A percentile compares a stretch with the other conserved stretches of the same genome.
Evolutionary conservation across 1,139 yeast genomes (phyloP).

Genomic region (Candida glucosophila): DNA sequence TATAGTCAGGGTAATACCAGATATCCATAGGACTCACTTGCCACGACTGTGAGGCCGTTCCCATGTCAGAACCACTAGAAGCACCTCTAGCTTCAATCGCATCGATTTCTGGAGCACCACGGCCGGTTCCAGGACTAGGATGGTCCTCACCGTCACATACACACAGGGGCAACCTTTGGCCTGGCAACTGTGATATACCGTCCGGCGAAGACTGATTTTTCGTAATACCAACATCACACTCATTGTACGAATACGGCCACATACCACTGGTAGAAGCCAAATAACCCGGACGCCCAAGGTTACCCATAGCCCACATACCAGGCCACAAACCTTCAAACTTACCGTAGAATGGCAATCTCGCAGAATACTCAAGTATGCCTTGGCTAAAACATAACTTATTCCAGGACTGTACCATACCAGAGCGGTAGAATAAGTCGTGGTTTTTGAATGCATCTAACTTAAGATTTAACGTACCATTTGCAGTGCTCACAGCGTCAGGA

Average conservation of each 20-base stretch:
- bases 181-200: conserved; percentile 72
- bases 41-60: conserved; percentile 72
- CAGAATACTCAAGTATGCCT: conserved; percentile 63
- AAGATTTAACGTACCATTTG: conserved; percentile 55
- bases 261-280: conserved; percentile 74
- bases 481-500: conserved; percentile 72
- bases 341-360: conserved; percentile 65
- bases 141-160: conserved; percentile 72
- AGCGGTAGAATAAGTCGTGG: conserved; percentile 66
- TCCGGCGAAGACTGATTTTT: conserved; percentile 81
- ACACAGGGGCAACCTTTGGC: conserved; percentile 63
- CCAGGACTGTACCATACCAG: conserved; percentile 85
- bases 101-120: conserved; percentile 91
- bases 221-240: conserved; percentile 83
- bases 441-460: conserved; percentile 66
- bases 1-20: conserved; percentile 80
- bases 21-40: conserved; percentile 83
- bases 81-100: conserved; percentile 67
- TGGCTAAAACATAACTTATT: conserved; percentile 75
- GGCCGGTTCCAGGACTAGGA: conserved; percentile 70
- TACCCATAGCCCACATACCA: conserved; percentile 84
- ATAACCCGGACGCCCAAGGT: conserved; percentile 78
- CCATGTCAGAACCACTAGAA: conserved; percentile 30
- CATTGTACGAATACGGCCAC: conserved; percentile 81
- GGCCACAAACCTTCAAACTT: conserved; percentile 78